Evolutionary conservation across 257 asterid genomes (phyloP), one percentile per base, ranked within the genome.

Genomic region (Apocynum venetum): DNA sequence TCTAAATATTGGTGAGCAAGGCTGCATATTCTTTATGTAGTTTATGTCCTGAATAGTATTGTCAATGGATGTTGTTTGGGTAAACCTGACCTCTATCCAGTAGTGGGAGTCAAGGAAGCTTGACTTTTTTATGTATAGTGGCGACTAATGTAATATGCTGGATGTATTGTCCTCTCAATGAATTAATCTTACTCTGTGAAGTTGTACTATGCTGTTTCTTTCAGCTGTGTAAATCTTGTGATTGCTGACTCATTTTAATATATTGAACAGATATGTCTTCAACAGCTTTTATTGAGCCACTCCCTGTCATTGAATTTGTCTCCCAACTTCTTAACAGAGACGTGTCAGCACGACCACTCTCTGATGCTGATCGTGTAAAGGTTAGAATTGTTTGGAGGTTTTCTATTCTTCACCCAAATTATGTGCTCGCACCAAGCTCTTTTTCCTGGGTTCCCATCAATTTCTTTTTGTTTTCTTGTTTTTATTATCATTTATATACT

Each of bases 291-390:
- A 92, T 96, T 60, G 99, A 93, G 88, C 96, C 99, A 65, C 92
- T 96, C 20, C 96, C 95, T 6, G 97, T 96, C 15, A 89, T 93
- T 63, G 97, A 89, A 25, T 96, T 96, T 77, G 98, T 93, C 10
- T 55, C 89, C 57, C 95, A 92, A 84, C 97, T 96, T 83, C 92
- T 93, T 66, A 92, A 86, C 77, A 85, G 97, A 82, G 98, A 93
- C 72, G 91, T 90, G 6, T 80, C 93, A 2, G 75, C 94, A 35
- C 86, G 98, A 57, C 96, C 96, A 61, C 85, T 96, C 63, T 89
- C 97, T 64, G 99, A 96, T 82, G 90, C 99, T 83, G 98, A 92
- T 78, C 97, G 98, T 53, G 97, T 96, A 19, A 96, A 96, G 96
- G 99, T 96, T 53, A 56, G 82, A 35, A 52, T 68, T 68, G 14